Evolutionary conservation across 2,329 filamentous ascomycete species (phyloP).

Genomic region (Waltergamsia citrina): DNA sequence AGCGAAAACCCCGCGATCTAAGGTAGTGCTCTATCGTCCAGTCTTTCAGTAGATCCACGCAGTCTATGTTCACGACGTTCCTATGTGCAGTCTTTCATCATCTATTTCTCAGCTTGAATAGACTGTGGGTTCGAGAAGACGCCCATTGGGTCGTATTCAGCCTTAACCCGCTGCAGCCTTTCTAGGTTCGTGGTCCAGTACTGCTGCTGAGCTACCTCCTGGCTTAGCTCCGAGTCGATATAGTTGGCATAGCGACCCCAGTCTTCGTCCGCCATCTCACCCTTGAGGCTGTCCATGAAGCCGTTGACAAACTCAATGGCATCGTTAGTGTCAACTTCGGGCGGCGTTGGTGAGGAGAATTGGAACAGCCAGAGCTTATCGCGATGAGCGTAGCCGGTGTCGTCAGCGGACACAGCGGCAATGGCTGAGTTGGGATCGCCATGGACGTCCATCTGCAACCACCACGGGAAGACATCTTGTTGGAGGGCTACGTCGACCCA

Average conservation of each 20-base stretch:
- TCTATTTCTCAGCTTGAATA: too few species aligned
- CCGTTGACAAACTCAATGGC: constrained; percentile 28
- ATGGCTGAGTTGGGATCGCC: constrained; percentile 25
- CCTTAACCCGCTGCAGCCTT: constrained; percentile 26
- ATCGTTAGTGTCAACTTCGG: constrained; percentile 23
- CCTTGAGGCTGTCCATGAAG: constrained; percentile 26
- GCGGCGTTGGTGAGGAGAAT: constrained; percentile 16
- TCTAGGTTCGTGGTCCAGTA: constrained; percentile 34
- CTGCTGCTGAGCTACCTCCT: constrained; percentile 34
- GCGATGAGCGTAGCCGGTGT: constrained; percentile 27
- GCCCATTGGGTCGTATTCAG: constrained; percentile 25
- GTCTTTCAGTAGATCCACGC: too few species aligned
- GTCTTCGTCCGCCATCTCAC: constrained; percentile 21
- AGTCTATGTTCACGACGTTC: too few species aligned
- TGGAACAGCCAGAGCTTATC: constrained; percentile 40
- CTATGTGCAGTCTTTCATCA: too few species aligned
- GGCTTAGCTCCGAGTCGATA: constrained; percentile 35
- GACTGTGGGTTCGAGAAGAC: constrained; percentile 19
- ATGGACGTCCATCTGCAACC: constrained; percentile 15
- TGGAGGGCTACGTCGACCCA: background rate
- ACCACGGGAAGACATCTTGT: constrained; percentile 3
- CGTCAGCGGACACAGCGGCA: constrained; percentile 11
- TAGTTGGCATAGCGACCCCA: constrained; percentile 46
- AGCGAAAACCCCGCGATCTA: too few species aligned
- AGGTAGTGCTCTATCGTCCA: too few species aligned